Base-by-base conservation (phyloP, 225 moss, liverwort and hornwort genomes). In the Marchantia polymorpha region DNA sequence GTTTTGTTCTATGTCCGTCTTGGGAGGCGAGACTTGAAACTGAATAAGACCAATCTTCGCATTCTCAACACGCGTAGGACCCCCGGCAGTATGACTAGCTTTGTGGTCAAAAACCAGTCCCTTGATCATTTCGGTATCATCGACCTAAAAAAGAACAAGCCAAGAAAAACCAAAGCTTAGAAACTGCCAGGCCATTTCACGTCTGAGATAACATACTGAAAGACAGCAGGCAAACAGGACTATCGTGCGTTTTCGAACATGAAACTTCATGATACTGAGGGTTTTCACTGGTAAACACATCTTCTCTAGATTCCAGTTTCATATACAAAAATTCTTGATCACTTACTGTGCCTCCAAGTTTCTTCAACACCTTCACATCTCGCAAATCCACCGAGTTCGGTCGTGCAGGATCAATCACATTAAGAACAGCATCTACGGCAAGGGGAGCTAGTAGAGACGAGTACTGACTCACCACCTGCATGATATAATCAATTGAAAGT, bases 391-490 rank as follows among this genome's bases (percentile, higher is more conserved):
- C 92, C 77, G 84, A 87, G 63, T 93, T 86, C 47, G 97, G 97
- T 79, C 88, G 91, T 67, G 87, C 85, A 70, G 90, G 90, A 69
- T 97, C 97, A 30, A 93, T 93, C 49, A 99, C 91, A 77, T 87
- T 93, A 0, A 89, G 84, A 69, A 99, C 97, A 78, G 90, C 94
- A 90, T 94, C 91, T 63, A 99, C 97, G 64, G 97, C 94, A 71
- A 99, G 89, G 30, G 97, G 97, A 69, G 97, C 93, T 72, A 99
- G 91, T 68, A 94, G 83, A 52, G 93, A 91, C 11, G 93, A 92
- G 81, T 99, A 94, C 83, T 99, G 97, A 82, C 97, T 99, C 54
- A 99, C 97, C 77, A 99, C 97, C 97, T 97, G 86, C 67, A 29
- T 49, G 1, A 48, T 64, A 19, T 19, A 77, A 77, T 7, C 58